Evolutionary conservation across 2,329 filamentous ascomycete species (phyloP), one percentile per base, ranked within the genome.

Genomic region (Fusarium concolor): DNA sequence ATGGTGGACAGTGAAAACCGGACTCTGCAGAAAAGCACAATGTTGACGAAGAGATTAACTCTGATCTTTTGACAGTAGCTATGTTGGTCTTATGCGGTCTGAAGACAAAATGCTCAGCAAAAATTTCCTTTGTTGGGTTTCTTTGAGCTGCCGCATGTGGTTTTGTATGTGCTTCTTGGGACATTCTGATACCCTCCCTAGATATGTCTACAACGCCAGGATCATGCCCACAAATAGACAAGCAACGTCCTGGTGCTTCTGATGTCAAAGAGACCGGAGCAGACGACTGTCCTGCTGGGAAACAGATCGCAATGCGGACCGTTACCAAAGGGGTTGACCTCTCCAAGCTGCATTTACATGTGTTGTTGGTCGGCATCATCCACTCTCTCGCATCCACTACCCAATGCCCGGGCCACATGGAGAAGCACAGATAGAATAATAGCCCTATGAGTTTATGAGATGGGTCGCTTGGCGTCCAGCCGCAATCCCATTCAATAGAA

Each of bases 191-290:
- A 67, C 41, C n/a, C n/a, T n/a, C n/a, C 53, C 55, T 62, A 46
- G 53, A 56, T 51, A 59, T 60, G 55, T 58, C 62, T 62, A 56
- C 56, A 69, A 38, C 60, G 70, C 63, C 65, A 68, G 64, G 69
- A 62, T 65, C 68, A 72, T 59, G 59, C 39, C 68, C 68, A 68
- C 71, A 71, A 73, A 73, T 69, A 73, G 68, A 71, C 72, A 73
- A 73, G 70, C 73, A 72, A 64, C 56, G 37, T 56, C 52, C 47
- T 67, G 39, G 57, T 59, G 63, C 61, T 67, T 70, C 41, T 60
- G 65, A 59, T 43, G 31, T 70, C 61, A 68, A 73, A 68, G 63
- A 52, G 47, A 62, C 49, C 45, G 39, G 55, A 61, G 44, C 35
- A 44, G 29, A 70, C 47, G 45, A 62, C 51, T 46, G 46, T 64